phyloP scores from a whole-genome alignment of 2,329 filamentous ascomycete genomes.

The Fusarium sp. region DNA sequence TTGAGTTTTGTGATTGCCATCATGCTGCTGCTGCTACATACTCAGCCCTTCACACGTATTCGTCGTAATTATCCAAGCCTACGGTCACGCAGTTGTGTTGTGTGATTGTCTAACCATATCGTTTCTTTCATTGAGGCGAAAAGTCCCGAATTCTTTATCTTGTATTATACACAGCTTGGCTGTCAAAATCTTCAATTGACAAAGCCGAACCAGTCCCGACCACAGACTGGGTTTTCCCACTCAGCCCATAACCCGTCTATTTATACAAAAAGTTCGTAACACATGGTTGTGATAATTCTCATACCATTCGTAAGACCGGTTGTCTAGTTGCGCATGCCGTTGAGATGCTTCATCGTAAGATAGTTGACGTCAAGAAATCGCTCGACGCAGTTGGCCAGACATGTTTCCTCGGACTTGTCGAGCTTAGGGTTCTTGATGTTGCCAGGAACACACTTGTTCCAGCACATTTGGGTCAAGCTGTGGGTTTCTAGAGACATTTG shows the following conservation, averaged over 20 bases:
- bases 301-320: not conserved
- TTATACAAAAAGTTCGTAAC: slow-evolving; percentile 28
- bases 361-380: slow-evolving; percentile 91
- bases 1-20: not conserved
- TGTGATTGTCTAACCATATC: not conserved
- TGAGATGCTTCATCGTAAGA: slow-evolving; percentile 86
- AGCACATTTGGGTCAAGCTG: slow-evolving; percentile 80
- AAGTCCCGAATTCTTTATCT: not conserved
- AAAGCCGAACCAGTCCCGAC: not conserved
- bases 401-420: slow-evolving; percentile 82
- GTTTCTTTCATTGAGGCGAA: not conserved
- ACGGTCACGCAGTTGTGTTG: not conserved
- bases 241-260: slow-evolving; percentile 25
- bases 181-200: slow-evolving; percentile 11
- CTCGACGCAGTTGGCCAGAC: slow-evolving; percentile 92
- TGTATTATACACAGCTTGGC: slow-evolving; percentile 27
- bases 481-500: slow-evolving; percentile 61
- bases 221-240: slow-evolving; percentile 3
- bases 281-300: slow-evolving; percentile 1
- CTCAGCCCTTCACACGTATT: not conserved
- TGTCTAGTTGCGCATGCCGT: slow-evolving; percentile 63
- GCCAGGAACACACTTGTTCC: slow-evolving; percentile 90
- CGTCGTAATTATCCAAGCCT: not conserved
- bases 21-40: not conserved
- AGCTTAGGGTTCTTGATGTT: slow-evolving; percentile 78